Evolutionary conservation across 176 grass and related monocot genomes (phyloP).

Genomic region (Triticum aestivum): IWGSC_CS_RefSeq_v2.1 NC_057806.1:488484733-488485232

Average conservation of each 20-base stretch:
- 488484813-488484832: not conserved
- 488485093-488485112: not conserved
- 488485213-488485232: not conserved
- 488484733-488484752: not conserved
- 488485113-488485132: not conserved
- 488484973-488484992: not conserved
- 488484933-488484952: no score
- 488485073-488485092: not conserved
- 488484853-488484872: not conserved
- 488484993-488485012: slow-evolving; percentile 27
- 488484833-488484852: not conserved
- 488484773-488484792: not conserved
- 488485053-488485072: slow-evolving; percentile 6
- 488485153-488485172: not conserved
- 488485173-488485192: no score
- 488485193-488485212: not conserved
- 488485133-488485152: not conserved
- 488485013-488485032: not conserved
- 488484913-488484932: slow-evolving; percentile 2
- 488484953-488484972: not conserved
- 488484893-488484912: not conserved
- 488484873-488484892: not conserved
- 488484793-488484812: not conserved
- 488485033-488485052: not conserved
- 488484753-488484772: not conserved